phyloP scores from a whole-genome alignment of 2,329 filamentous ascomycete genomes.

The Zymoseptoria tritici region DNA sequence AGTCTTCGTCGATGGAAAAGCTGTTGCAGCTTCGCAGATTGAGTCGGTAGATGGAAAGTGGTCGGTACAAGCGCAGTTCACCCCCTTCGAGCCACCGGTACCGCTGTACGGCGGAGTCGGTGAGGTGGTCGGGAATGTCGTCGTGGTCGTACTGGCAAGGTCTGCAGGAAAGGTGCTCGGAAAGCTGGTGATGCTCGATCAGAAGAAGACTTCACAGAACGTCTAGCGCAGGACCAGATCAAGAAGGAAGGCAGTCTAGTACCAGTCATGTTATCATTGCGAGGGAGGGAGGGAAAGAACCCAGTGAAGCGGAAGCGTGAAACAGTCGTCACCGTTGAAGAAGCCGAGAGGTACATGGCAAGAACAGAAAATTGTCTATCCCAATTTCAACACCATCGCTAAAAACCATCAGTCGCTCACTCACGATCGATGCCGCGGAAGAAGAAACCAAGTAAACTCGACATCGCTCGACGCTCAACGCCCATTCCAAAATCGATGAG shows the following conservation, averaged over 20 bases:
- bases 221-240: too few relatives aligned
- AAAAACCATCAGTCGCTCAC: neutral
- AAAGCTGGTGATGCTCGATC: conserved; percentile 11
- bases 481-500: conserved; percentile 4
- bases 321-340: too few relatives aligned
- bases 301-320: too few relatives aligned
- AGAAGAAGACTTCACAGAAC: neutral
- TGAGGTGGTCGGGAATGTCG: conserved; percentile 19
- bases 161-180: conserved; percentile 3
- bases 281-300: too few relatives aligned
- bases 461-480: neutral
- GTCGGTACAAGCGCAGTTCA: conserved; percentile 10
- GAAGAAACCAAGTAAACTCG: neutral
- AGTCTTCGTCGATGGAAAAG: conserved; percentile 5
- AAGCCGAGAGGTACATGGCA: neutral
- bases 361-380: neutral
- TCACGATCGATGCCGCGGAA: neutral
- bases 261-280: too few relatives aligned
- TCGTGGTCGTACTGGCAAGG: conserved; percentile 13
- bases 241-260: too few relatives aligned
- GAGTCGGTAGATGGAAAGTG: conserved; percentile 5
- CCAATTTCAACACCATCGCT: conserved; percentile 10
- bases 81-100: conserved; percentile 16
- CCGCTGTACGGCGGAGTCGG: conserved; percentile 24
- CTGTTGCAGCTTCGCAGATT: neutral